These are phyloP conservation scores for Fusarium compactum DNA, from an alignment of 2,329 filamentous ascomycete genomes.

Conservation along the genomic window DNA sequence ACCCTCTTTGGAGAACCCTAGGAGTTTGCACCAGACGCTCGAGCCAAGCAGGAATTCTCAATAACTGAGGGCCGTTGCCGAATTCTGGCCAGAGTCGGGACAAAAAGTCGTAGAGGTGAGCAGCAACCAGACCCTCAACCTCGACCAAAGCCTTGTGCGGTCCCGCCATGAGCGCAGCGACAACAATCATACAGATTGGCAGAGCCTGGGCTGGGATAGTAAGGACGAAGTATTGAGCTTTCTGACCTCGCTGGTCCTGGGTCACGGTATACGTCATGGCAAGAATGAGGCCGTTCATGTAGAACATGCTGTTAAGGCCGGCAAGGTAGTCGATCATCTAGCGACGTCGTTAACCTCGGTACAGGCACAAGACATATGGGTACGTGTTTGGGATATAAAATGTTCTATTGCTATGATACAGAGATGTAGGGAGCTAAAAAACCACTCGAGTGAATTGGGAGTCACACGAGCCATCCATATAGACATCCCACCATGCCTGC, in stretches of 20 bases:
- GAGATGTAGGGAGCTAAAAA: conserved; percentile 71
- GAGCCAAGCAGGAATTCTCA: conserved; percentile 80
- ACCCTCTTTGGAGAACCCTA: conserved; percentile 32
- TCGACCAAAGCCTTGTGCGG: conserved; percentile 71
- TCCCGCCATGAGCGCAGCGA: conserved; percentile 75
- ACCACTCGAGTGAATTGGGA: conserved; percentile 70
- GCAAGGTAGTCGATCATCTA: conserved; percentile 51
- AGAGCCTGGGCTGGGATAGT: conserved; percentile 85
- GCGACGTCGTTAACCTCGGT: conserved; percentile 44
- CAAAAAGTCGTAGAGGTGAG: conserved; percentile 91
- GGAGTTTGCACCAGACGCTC: conserved; percentile 71
- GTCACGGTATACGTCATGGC: conserved; percentile 86
- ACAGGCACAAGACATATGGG: conserved; percentile 16
- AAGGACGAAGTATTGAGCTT: conserved; percentile 83
- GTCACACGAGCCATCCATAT: conserved; percentile 75
- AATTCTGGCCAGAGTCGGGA: conserved; percentile 90
- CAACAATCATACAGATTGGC: conserved; percentile 81
- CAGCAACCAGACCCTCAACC: conserved; percentile 83
- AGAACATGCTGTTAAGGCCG: conserved; percentile 55
- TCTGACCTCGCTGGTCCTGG: conserved; percentile 84
- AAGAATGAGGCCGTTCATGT: conserved; percentile 76
- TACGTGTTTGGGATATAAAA: conserved; percentile 26
- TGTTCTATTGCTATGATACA: conserved; percentile 43
- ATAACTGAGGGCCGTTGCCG: conserved; percentile 82
- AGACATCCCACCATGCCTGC: conserved; percentile 82